phyloP scores from a whole-genome alignment of 2,329 filamentous ascomycete genomes.

The Alternaria alternata region DNA sequence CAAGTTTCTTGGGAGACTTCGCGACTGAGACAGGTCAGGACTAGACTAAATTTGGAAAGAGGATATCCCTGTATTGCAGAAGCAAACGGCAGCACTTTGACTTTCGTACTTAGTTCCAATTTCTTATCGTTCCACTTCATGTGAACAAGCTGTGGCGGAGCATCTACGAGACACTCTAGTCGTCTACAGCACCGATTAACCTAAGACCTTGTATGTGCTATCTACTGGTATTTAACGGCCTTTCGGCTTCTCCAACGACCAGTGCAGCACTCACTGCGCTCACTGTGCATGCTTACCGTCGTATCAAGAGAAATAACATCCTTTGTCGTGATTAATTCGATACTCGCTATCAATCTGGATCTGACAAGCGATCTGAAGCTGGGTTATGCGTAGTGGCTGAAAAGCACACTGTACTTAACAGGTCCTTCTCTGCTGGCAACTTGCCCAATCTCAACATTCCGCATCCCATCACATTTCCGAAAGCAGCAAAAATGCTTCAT shows the following conservation, averaged over 20 bases:
- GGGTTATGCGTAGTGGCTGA: too few relatives aligned
- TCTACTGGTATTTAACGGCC: neutral
- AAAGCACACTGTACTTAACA: too few relatives aligned
- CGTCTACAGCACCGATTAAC: too few relatives aligned
- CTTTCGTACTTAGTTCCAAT: neutral
- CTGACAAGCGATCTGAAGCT: too few relatives aligned
- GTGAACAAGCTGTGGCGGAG: neutral
- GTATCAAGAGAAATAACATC: neutral
- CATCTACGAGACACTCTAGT: neutral
- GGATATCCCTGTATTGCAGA: neutral
- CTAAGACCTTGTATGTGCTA: too few relatives aligned
- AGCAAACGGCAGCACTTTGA: neutral
- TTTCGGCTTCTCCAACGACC: neutral
- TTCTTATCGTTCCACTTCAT: neutral
- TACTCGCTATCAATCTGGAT: too few relatives aligned
- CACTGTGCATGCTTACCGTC: neutral
- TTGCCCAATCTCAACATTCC: neutral
- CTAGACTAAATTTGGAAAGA: constrained; percentile 22
- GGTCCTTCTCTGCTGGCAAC: too few relatives aligned
- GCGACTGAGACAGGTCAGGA: constrained; percentile 14
- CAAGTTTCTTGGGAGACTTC: constrained; percentile 10
- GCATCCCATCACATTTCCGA: too few relatives aligned
- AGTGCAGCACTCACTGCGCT: neutral
- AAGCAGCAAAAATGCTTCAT: neutral
- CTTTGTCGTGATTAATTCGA: neutral